Evolutionary conservation across 129 eudicot genomes (phyloP), one percentile per base, ranked within the genome.

Genomic region (Heracleum sosnowskyi): DNA sequence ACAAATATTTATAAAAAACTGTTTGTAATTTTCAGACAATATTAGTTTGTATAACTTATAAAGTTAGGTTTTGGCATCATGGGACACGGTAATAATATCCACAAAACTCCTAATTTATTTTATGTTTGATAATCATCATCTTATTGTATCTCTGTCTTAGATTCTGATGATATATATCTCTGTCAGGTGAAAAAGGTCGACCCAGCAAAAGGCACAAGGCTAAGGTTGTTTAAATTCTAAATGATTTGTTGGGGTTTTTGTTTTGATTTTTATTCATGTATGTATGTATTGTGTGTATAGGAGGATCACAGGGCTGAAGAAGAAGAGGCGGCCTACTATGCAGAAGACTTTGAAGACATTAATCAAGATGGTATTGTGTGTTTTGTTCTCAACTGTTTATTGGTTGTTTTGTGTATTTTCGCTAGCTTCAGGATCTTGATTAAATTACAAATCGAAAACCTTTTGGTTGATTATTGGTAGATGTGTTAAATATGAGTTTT

Each of bases 131-230:
- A 22, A 36, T 36, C 39, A 18, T 36, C 28, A 34, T 69, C 13
- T 35, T 4, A 17, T 64, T 29, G 40, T 64, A 64, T 35, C 42
- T 18, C 40, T 18, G 0, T 36, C 28, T 20, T 34, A 6, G 64
- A 7, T 20, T 69, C 6, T 22, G 29, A 49, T 44, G 4, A 28
- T 55, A 24, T 24, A 55, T 4, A 6, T 4, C 0, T 11, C 29
- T 0, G 17, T 82, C 86, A 92, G 97, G 96, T 77, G 97, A 92
- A n/a, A 86, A 88, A 86, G 84, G 90, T 51, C 87, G 92, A 46
- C 93, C 96, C 73, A 81, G 87, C 86, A 92, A 92, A 85, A 90
- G 88, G 83, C 81, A 79, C 82, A 93, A 93, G 81, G 29, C 89
- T 81, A 92, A 92, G 97, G 97, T 91, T 80, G 36, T 60, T 45